phyloP scores from a whole-genome alignment of 1,284 basidiomycete species.

The Ceratobasidium sp. region DNA sequence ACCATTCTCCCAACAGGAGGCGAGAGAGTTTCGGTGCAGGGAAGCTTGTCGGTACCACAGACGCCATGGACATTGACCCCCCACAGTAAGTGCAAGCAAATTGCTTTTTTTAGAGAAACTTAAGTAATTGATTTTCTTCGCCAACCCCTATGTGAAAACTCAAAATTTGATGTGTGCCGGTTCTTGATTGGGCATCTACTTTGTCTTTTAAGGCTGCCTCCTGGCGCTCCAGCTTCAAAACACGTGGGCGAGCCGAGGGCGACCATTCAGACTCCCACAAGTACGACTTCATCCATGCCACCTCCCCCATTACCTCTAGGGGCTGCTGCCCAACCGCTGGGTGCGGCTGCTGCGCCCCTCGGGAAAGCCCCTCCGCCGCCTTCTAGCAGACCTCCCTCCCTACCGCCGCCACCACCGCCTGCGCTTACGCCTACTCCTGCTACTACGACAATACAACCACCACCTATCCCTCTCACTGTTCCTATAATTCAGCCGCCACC shows the following conservation, averaged over 20 bases:
- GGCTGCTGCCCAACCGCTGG: background rate
- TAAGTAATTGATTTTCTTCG: background rate
- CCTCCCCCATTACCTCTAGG: background rate
- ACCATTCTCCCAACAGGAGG: background rate
- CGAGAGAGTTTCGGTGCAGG: background rate
- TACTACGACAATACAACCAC: background rate
- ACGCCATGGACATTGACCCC: slow-evolving; percentile 32
- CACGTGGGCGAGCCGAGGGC: too few relatives aligned
- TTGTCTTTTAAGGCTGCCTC: background rate
- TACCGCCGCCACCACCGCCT: background rate
- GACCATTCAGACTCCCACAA: background rate
- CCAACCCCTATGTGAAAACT: background rate
- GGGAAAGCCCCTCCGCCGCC: background rate
- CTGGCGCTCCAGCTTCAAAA: background rate
- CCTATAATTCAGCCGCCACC: background rate
- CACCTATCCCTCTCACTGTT: background rate
- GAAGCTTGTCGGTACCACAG: background rate
- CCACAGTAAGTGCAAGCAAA: slow-evolving; percentile 10
- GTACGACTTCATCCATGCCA: background rate
- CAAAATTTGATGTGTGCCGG: background rate
- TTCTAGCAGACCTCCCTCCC: background rate
- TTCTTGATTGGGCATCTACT: background rate
- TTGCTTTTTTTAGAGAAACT: background rate
- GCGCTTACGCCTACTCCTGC: background rate
- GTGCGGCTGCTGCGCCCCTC: slow-evolving; percentile 5